phyloP scores from a whole-genome alignment of 345 rosid species.

The Rhodomyrtus tomentosa region DNA sequence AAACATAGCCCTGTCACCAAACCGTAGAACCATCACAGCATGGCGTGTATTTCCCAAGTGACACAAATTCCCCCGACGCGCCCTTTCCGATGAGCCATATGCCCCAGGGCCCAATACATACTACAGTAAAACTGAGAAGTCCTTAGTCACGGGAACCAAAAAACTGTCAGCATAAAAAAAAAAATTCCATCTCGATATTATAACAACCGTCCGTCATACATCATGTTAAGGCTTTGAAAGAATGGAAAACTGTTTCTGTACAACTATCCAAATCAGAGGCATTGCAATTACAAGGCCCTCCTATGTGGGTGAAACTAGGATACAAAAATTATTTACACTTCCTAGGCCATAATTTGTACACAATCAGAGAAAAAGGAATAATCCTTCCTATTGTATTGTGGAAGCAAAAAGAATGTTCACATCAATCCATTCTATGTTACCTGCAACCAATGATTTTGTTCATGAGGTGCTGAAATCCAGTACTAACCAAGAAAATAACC shows the following conservation, averaged over 20 bases:
- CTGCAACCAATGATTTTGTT: neutral
- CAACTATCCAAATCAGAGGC: neutral
- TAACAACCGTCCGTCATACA: neutral
- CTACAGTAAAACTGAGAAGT: neutral
- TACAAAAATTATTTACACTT: constrained; percentile 9
- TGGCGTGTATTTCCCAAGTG: neutral
- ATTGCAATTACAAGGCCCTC: constrained; percentile 7
- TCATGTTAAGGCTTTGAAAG: neutral
- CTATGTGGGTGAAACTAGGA: neutral
- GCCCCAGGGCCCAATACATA: neutral
- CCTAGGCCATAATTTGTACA: constrained; percentile 4
- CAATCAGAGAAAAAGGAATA: neutral
- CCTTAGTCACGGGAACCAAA: neutral
- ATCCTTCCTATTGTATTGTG: neutral
- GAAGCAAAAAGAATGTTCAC: neutral
- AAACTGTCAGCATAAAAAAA: neutral
- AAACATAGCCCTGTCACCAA: neutral
- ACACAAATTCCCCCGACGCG: neutral
- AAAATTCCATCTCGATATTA: neutral
- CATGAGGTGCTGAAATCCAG: neutral
- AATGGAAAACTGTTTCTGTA: neutral
- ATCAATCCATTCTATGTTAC: neutral
- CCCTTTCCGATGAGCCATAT: neutral
- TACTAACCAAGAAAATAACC: neutral
- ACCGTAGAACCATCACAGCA: neutral